phyloP scores from a whole-genome alignment of 2,329 filamentous ascomycete species.

The Thielaviopsis euricoi region DNA sequence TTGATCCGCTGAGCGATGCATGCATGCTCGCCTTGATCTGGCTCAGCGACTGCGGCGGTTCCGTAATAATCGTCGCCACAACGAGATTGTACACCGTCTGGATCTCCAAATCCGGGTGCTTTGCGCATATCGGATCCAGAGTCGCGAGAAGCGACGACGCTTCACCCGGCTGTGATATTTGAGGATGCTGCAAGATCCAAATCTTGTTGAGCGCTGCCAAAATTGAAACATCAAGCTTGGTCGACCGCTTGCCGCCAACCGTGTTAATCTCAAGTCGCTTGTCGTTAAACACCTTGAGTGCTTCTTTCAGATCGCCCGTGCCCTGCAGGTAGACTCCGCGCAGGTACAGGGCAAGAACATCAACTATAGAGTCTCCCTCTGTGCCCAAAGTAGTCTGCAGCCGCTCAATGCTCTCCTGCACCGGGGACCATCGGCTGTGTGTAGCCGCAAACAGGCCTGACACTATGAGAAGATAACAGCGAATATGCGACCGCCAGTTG shows the following conservation, averaged over 20 bases:
- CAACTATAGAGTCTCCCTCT: constrained; percentile 24
- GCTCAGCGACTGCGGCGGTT: constrained; percentile 49
- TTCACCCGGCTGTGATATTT: constrained; percentile 38
- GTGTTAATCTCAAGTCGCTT: constrained; percentile 38
- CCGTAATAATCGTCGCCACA: constrained; percentile 47
- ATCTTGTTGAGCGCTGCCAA: constrained; percentile 52
- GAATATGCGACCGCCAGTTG: constrained; percentile 48
- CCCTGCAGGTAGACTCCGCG: constrained; percentile 62
- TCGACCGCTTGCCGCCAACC: constrained; percentile 27
- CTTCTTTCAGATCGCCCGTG: constrained; percentile 52
- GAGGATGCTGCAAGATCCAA: constrained; percentile 52
- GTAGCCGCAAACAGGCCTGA: constrained; percentile 53
- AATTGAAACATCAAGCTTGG: constrained; percentile 47
- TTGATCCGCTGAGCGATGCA: constrained; percentile 52
- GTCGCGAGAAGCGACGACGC: constrained; percentile 46
- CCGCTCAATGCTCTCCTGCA: constrained; percentile 38
- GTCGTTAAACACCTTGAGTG: constrained; percentile 49
- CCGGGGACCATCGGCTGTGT: constrained; percentile 52
- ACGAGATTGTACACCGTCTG: constrained; percentile 63
- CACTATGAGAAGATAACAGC: constrained; percentile 55
- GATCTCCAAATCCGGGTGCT: constrained; percentile 59
- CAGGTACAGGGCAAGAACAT: constrained; percentile 50
- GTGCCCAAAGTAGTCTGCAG: constrained; percentile 29
- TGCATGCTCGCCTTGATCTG: constrained; percentile 67
- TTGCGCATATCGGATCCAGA: constrained; percentile 49